Evolutionary conservation across 1,284 basidiomycete genomes (phyloP), one percentile per base, ranked within the genome.

Genomic region (Apiotrichum gracile): DNA sequence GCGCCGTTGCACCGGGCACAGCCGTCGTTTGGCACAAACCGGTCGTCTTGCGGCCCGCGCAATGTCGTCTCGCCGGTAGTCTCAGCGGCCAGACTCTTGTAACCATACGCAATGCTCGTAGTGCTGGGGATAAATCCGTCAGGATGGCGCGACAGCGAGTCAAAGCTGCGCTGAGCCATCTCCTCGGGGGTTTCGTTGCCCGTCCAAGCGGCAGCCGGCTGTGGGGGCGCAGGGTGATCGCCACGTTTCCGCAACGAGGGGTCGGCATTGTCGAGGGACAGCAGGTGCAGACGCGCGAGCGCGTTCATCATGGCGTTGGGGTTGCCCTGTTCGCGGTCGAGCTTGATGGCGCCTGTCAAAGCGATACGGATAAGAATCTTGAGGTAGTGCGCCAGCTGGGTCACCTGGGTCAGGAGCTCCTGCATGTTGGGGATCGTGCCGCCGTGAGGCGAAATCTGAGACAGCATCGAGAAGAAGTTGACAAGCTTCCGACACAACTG

Each of bases 291-390:
- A 66, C 93, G 87, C 64, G 91, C 90, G 55, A 99, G 82, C 78
- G 97, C 97, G 51, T 84, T 85, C 5, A 84, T 78, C 80, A 98
- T 88, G 0, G 92, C 91, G 54, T 87, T 84, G 33, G 83, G 80
- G 49, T 89, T 85, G 58, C 80, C 82, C 65, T 89, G 83, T 66
- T 98, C 94, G 55, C 92, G 81, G 74, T 98, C 96, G 41, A 99
- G 82, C 75, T 91, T 96, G 61, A 99, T 82, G 3, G 93, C 90
- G 19, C 92, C 92, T 0, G 96, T 97, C 41, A 99, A 79, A 8
- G 96, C 93, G 59, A 99, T 97, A 46, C 94, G 87, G 65, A 99
- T 99, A 50, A 98, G 83, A 72, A 99, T 97, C 79, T 99, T 99
- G 72, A 99, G 85, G 75, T 98, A 98, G 76, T 99, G 94, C 5